Conservation (phyloP, 2,329 filamentous ascomycete genomes). For the Lomentospora prolificans region DNA sequence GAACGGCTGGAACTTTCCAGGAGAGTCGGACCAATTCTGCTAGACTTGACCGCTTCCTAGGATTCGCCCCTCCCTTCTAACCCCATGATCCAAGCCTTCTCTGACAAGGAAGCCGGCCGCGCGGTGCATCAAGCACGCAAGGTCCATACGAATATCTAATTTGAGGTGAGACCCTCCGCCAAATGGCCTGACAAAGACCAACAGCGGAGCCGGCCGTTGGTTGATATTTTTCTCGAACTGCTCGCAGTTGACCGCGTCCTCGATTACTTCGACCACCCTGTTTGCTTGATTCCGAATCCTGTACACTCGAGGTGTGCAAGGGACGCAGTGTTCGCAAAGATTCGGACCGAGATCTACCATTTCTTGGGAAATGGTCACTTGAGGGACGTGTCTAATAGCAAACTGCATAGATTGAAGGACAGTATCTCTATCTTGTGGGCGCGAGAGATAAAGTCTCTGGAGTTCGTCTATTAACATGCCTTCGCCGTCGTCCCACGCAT, state of each 20-base stretch:
- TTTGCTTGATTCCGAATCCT: background rate
- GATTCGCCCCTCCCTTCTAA: background rate
- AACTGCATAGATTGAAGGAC: background rate
- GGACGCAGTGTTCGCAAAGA: conserved; percentile 3
- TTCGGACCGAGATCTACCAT: background rate
- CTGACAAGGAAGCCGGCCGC: conserved; percentile 12
- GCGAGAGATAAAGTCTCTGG: background rate
- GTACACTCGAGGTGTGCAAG: background rate
- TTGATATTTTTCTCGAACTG: conserved; percentile 9
- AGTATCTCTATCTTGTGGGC: background rate
- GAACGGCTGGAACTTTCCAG: background rate
- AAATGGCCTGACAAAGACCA: conserved; percentile 2
- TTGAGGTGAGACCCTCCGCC: background rate
- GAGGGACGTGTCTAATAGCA: background rate
- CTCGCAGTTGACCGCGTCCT: conserved; percentile 7
- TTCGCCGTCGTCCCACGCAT: background rate
- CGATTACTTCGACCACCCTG: conserved; percentile 5
- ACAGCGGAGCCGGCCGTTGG: conserved; percentile 8
- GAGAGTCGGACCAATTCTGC: background rate
- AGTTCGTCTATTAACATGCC: background rate
- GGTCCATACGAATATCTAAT: conserved; percentile 12
- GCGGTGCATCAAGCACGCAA: conserved; percentile 12
- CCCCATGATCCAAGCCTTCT: background rate
- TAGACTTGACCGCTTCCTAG: background rate
- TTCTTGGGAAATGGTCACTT: background rate